phyloP scores from a whole-genome alignment of 345 rosid species.

The Ceriops zippeliana region DNA sequence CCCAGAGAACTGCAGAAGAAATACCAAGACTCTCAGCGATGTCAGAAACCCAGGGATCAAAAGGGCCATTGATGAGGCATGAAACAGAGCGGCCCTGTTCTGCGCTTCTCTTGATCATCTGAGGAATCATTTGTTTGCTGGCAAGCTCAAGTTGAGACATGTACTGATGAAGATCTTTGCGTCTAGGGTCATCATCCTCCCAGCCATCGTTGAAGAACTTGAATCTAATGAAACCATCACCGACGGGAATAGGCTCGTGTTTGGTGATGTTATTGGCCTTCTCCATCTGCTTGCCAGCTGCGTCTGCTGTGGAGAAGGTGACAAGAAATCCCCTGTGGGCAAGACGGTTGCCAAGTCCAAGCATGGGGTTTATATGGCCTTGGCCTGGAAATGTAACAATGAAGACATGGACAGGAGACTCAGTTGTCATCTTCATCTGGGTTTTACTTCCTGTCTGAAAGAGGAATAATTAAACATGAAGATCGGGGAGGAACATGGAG shows the following conservation, averaged over 20 bases:
- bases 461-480: background rate
- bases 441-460: no score
- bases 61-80: constrained; percentile 78
- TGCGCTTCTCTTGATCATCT: constrained; percentile 40
- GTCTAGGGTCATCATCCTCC: constrained; percentile 46
- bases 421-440: constrained; percentile 30
- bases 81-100: constrained; percentile 61
- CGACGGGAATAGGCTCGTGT: constrained; percentile 42
- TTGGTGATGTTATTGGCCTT: constrained; percentile 41
- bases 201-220: constrained; percentile 66
- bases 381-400: constrained; percentile 73
- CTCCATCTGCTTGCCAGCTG: constrained; percentile 51
- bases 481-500: no score
- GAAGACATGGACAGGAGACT: constrained; percentile 53
- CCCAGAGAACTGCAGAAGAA: constrained; percentile 88
- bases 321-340: constrained; percentile 76
- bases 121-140: constrained; percentile 43
- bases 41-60: constrained; percentile 79
- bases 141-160: constrained; percentile 45
- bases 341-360: constrained; percentile 66
- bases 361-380: constrained; percentile 80
- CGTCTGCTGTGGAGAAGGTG: constrained; percentile 53
- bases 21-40: constrained; percentile 60
- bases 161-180: constrained; percentile 35
- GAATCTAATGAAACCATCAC: constrained; percentile 58